Evolutionary conservation across 768 basidiomycete species (phyloP).

Genomic region (Xerocomus spinulosus): DNA sequence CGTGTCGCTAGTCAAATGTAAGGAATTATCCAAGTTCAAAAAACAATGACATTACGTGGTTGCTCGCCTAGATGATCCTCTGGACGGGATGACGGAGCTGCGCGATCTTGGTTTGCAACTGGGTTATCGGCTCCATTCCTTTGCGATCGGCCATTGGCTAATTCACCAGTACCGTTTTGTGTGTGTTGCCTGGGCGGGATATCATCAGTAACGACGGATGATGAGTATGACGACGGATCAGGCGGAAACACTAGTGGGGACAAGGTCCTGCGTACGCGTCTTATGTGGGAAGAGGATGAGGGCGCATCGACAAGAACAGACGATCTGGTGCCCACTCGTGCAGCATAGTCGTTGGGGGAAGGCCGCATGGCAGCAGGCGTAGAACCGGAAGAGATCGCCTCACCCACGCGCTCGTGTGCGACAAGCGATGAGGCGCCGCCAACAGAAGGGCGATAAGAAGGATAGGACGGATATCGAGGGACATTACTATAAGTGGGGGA

Average conservation of each 20-base stretch:
- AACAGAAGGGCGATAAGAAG: conserved; percentile 22
- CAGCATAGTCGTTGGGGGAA: conserved; percentile 8
- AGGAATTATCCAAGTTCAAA: background rate
- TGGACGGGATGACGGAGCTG: conserved; percentile 4
- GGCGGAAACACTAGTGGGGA: conserved; percentile 24
- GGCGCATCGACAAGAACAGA: conserved; percentile 7
- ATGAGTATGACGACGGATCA: conserved; percentile 9
- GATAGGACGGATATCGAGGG: conserved; percentile 18
- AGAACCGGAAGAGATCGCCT: conserved; percentile 3
- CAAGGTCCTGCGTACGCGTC: conserved; percentile 20
- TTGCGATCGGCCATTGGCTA: background rate
- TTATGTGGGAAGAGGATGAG: conserved; percentile 6
- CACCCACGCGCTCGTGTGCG: conserved; percentile 16
- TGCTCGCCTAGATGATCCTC: conserved; percentile 7
- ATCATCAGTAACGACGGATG: conserved; percentile 16
- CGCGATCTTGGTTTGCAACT: conserved; percentile 2
- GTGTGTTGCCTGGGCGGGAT: conserved; percentile 13
- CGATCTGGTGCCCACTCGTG: conserved; percentile 10
- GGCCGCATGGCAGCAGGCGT: conserved; percentile 19
- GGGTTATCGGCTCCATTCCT: conserved; percentile 6
- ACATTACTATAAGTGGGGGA: conserved; percentile 20
- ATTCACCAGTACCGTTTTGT: background rate
- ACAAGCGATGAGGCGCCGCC: conserved; percentile 12
- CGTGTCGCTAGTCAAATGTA: background rate
- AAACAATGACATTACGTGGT: conserved; percentile 6